A percentile compares a stretch with the other conserved stretches of the same genome.
Evolutionary conservation across 2,329 filamentous ascomycete genomes (phyloP).

Genomic region (Rutstroemia sp.): DNA sequence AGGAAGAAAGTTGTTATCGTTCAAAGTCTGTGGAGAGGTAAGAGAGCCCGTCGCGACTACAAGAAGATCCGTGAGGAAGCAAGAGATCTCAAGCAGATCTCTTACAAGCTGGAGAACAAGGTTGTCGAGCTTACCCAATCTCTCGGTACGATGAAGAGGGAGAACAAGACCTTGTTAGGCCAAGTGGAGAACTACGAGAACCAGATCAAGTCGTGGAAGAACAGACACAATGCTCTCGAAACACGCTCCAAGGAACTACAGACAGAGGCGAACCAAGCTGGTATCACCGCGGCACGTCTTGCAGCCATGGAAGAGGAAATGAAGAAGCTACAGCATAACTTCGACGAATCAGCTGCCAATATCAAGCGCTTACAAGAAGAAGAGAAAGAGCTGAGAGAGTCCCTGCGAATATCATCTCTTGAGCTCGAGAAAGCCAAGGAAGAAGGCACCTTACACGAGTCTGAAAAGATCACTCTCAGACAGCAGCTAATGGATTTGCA

Average conservation of each 20-base stretch:
- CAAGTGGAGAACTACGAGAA: constrained; percentile 95
- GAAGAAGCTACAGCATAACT: constrained; percentile 79
- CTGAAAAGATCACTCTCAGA: constrained; percentile 75
- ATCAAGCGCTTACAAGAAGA: constrained; percentile 94
- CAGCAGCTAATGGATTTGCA: constrained; percentile 86
- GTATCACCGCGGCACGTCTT: constrained; percentile 85
- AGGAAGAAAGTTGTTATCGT: constrained; percentile 83
- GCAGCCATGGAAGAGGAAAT: constrained; percentile 93
- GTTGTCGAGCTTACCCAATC: constrained; percentile 96
- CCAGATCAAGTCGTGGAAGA: constrained; percentile 95
- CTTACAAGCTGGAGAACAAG: constrained; percentile 99
- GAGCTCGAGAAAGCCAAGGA: constrained; percentile 76
- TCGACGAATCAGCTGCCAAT: constrained; percentile 83
- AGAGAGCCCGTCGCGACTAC: constrained; percentile 71
- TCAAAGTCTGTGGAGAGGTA: constrained; percentile 90
- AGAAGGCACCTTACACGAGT: constrained; percentile 68
- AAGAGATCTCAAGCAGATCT: constrained; percentile 97
- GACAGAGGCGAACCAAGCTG: constrained; percentile 93
- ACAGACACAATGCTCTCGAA: constrained; percentile 82
- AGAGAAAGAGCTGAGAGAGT: constrained; percentile 78
- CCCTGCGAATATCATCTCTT: constrained; percentile 67
- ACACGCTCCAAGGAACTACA: constrained; percentile 88
- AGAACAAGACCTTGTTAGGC: constrained; percentile 82
- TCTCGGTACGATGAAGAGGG: constrained; percentile 82
- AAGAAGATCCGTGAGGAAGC: constrained; percentile 91